phyloP scores from a whole-genome alignment of 306 rosid species.

The barrel medic (Medicago truncatula) region DNA sequence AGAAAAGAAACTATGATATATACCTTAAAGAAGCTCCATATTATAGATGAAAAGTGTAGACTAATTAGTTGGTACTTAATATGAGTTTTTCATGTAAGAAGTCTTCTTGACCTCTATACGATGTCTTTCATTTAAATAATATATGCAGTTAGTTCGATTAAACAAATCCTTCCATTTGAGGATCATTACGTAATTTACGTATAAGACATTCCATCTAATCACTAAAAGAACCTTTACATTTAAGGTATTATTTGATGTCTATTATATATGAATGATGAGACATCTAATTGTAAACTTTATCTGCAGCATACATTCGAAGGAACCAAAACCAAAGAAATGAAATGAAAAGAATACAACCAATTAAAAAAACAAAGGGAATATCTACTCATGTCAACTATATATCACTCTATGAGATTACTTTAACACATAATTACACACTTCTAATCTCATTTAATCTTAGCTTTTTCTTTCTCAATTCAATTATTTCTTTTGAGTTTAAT shows the following conservation, averaged over 20 bases:
- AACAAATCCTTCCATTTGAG: background rate
- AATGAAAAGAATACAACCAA: background rate
- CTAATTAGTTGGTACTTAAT: background rate
- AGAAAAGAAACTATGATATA: background rate
- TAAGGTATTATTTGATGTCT: background rate
- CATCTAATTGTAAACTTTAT: background rate
- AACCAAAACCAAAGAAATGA: background rate
- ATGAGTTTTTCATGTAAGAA: background rate
- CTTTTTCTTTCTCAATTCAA: too few species aligned
- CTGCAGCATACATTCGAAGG: background rate
- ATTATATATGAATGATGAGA: background rate
- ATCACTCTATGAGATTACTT: background rate
- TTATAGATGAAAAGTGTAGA: background rate
- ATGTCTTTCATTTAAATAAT: background rate
- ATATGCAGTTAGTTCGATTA: background rate
- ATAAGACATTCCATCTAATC: background rate
- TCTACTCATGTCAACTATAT: background rate
- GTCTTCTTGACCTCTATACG: background rate
- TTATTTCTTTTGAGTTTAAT: too few species aligned
- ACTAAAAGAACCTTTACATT: slow-evolving; percentile 2
- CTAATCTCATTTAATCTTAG: too few species aligned
- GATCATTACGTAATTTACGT: background rate
- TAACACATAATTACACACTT: too few species aligned
- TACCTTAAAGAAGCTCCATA: background rate
- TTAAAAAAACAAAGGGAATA: background rate